Conservation (phyloP, 129 eudicot genomes). For the Erigeron canadensis region DNA sequence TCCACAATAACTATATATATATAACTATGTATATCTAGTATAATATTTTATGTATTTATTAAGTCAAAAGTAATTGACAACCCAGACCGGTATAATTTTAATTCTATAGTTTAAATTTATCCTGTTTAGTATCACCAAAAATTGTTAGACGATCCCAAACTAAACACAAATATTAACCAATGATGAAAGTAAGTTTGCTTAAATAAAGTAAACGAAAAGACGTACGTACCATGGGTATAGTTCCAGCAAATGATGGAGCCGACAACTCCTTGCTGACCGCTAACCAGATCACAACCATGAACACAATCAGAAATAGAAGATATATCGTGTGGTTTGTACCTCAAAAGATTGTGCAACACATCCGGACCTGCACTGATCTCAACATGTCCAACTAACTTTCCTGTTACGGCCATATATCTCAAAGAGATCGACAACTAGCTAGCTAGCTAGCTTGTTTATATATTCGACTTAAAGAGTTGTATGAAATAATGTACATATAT, state of each 20-base stretch:
- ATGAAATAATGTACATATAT: not conserved
- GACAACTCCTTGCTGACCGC: constrained; percentile 2
- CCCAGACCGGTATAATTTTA: too few relatives aligned
- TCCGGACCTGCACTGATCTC: constrained; percentile 4
- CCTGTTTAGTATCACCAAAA: too few relatives aligned
- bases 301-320: not conserved
- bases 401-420: not conserved
- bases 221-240: not conserved
- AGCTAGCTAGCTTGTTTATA: too few relatives aligned
- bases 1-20: too few relatives aligned
- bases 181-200: not conserved
- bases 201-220: too few relatives aligned
- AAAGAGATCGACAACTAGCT: too few relatives aligned
- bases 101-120: too few relatives aligned
- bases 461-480: not conserved
- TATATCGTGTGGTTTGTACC: constrained; percentile 9
- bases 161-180: not conserved
- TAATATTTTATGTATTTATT: too few relatives aligned
- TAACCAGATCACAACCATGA: not conserved
- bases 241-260: constrained; percentile 2
- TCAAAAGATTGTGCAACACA: not conserved
- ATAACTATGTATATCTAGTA: too few relatives aligned
- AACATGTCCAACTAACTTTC: not conserved
- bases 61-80: too few relatives aligned
- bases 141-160: too few relatives aligned